Percentiles rank a stretch among this genome's conserved stretches.
Evolutionary conservation across 345 rosid species (phyloP).

Genomic region (Eucalyptus tenuipes): DNA sequence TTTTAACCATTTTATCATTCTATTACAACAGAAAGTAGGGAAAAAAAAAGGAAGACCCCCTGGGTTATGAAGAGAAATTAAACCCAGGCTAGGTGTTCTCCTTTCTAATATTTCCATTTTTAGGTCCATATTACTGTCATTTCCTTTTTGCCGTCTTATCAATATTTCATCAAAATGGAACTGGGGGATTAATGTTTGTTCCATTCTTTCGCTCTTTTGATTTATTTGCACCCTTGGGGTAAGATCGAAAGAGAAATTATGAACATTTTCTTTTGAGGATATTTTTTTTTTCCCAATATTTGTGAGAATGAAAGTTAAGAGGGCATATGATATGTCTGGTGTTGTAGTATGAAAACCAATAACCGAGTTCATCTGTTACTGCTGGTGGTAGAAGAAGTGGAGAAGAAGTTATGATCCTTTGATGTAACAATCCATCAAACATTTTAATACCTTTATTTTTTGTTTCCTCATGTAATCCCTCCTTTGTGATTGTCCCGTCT

Average conservation of each 20-base stretch:
- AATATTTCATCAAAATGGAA: conserved; percentile 6
- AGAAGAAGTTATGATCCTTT: background rate
- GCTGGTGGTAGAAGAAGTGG: background rate
- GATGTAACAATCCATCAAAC: conserved; percentile 17
- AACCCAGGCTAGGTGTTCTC: conserved; percentile 9
- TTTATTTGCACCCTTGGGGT: conserved; percentile 2
- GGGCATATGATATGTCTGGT: conserved; percentile 1
- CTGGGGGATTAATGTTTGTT: background rate
- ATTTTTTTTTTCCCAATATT: background rate
- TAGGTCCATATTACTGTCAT: conserved; percentile 12
- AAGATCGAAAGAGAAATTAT: background rate
- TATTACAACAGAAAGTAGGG: conserved; percentile 28
- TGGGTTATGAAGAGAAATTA: conserved; percentile 13
- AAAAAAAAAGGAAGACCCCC: conserved; percentile 7
- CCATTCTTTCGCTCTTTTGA: background rate
- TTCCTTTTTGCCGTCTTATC: background rate
- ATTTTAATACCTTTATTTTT: background rate
- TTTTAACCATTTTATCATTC: conserved; percentile 24
- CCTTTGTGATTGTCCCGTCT: background rate
- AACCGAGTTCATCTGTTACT: background rate
- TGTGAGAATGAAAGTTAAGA: background rate
- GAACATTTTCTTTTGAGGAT: background rate
- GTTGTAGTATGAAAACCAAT: background rate
- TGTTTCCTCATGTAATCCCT: background rate
- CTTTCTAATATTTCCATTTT: conserved; percentile 9